Evolutionary conservation across 2,329 filamentous ascomycete genomes (phyloP).

Genomic region (Apiospora aurea): DNA sequence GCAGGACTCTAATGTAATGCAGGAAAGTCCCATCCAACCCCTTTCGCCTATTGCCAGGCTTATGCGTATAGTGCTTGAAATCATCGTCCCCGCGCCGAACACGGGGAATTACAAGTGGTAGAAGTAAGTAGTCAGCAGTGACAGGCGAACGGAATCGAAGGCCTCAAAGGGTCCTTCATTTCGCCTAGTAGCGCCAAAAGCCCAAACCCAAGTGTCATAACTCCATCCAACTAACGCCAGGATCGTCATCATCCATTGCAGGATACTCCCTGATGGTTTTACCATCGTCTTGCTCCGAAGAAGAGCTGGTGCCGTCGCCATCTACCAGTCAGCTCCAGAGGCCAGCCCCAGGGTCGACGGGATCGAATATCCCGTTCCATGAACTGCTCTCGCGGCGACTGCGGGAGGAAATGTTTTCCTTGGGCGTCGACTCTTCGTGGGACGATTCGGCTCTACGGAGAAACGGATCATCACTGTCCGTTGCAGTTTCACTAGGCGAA

Average conservation of each 20-base stretch:
- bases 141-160: no score
- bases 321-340: constrained; percentile 23
- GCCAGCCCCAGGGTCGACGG: constrained; percentile 53
- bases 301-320: neutral
- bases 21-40: neutral
- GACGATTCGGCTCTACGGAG: neutral
- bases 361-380: constrained; percentile 3
- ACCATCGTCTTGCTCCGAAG: neutral
- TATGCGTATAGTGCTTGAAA: constrained; percentile 5
- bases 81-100: neutral
- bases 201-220: constrained; percentile 5
- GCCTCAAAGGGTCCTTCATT: neutral
- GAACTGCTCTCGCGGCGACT: constrained; percentile 22
- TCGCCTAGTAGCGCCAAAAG: neutral
- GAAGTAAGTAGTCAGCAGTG: neutral
- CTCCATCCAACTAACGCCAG: constrained; percentile 9
- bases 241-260: neutral
- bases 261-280: neutral
- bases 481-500: neutral
- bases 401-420: constrained; percentile 24
- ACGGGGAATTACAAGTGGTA: neutral
- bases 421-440: constrained; percentile 15
- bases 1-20: neutral
- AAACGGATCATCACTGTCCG: constrained; percentile 1
- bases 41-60: constrained; percentile 15